These are phyloP conservation scores for Paramecium tetraurelia DNA, from an alignment of 73 alveolate species.

Conservation along the genomic window DNA sequence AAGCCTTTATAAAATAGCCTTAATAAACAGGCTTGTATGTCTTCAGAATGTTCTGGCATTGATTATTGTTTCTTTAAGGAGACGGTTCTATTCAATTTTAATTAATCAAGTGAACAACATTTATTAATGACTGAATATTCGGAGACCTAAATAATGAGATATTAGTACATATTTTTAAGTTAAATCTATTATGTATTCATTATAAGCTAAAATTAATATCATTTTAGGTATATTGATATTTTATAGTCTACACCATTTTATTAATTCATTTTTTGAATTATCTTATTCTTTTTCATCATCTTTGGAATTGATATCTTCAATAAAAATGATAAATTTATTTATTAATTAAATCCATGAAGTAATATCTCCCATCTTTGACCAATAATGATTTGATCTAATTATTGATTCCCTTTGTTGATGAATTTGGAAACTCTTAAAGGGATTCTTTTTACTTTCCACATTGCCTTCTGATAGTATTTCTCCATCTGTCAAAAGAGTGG, in stretches of 20 bases:
- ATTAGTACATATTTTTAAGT: neutral
- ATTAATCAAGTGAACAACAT: neutral
- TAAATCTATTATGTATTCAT: neutral
- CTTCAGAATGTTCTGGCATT: constrained; percentile 43
- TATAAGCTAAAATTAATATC: constrained; percentile 3
- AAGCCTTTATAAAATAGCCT: constrained; percentile 21
- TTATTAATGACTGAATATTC: constrained; percentile 29
- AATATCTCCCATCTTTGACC: constrained; percentile 42
- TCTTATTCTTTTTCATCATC: neutral
- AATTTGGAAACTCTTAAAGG: neutral
- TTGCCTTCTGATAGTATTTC: constrained; percentile 44
- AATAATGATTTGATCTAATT: constrained; percentile 40
- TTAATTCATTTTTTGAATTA: neutral
- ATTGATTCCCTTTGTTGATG: neutral
- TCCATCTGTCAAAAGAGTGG: constrained; percentile 14
- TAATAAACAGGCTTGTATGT: neutral
- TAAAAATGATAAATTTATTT: constrained; percentile 20
- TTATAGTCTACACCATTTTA: constrained; percentile 1
- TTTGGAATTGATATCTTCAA: neutral
- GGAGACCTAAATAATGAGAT: neutral
- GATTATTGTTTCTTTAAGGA: constrained; percentile 31
- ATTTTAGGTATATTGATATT: constrained; percentile 14
- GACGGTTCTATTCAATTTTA: neutral
- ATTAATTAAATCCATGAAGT: constrained; percentile 41
- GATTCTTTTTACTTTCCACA: neutral